Percentiles rank a stretch among this genome's conserved stretches.
These are phyloP conservation scores for Lasiodiplodia sp. DNA, from an alignment of 2,329 filamentous ascomycete genomes.

Conservation along the genomic window DNA sequence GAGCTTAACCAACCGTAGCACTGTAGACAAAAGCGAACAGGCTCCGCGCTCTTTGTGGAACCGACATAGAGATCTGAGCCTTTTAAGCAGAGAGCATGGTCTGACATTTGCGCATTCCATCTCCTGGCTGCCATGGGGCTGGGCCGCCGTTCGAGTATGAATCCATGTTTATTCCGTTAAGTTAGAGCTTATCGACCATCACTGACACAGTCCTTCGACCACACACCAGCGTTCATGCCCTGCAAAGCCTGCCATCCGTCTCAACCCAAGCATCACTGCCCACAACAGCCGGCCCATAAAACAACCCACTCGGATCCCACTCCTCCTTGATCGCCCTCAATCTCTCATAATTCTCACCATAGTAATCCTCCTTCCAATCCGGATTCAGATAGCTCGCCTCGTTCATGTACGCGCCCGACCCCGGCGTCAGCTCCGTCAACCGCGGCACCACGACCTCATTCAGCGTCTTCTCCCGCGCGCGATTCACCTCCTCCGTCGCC, in stretches of 20 bases:
- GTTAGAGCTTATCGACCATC: no score
- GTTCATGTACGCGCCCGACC: constrained; percentile 36
- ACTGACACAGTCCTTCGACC: no score
- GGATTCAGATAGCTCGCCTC: constrained; percentile 9
- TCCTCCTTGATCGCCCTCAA: constrained; percentile 36
- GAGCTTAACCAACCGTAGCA: no score
- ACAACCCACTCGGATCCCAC: constrained; percentile 36
- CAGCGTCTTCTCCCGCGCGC: background rate
- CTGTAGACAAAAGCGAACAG: no score
- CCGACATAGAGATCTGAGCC: no score
- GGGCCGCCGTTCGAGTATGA: no score
- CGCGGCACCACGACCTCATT: constrained; percentile 5
- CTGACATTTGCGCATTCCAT: no score
- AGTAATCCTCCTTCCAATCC: constrained; percentile 20
- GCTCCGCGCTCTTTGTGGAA: no score
- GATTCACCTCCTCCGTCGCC: background rate
- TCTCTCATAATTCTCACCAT: constrained; percentile 35
- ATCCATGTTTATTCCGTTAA: no score
- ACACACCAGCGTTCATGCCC: constrained; percentile 30
- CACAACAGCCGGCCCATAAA: constrained; percentile 36
- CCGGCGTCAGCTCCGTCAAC: constrained; percentile 38
- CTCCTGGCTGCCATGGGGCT: no score
- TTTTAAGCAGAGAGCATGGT: no score
- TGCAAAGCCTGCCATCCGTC: constrained; percentile 34
- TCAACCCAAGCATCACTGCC: constrained; percentile 38